These are phyloP conservation scores for Wickerhamiella azyma DNA, from an alignment of 805 yeast genomes.

Conservation along the genomic window DNA sequence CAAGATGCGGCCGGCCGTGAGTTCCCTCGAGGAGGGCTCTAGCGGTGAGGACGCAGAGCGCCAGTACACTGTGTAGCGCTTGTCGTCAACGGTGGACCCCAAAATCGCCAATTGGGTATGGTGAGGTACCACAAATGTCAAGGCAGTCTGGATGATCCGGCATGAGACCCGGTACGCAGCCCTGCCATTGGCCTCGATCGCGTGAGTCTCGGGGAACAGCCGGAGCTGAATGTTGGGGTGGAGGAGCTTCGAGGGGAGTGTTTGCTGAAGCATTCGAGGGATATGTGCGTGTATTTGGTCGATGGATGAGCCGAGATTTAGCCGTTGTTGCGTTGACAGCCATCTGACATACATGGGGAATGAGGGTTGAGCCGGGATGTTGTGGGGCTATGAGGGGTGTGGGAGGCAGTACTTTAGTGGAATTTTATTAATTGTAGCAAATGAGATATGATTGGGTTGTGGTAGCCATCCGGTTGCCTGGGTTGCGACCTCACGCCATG, in stretches of 20 bases:
- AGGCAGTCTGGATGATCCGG: conserved; percentile 21
- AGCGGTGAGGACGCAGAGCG: conserved; percentile 8
- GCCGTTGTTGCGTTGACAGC: conserved; percentile 15
- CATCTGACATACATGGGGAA: background rate
- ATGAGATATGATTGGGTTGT: too few relatives aligned
- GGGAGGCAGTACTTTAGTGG: too few relatives aligned
- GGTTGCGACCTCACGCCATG: too few relatives aligned
- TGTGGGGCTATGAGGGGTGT: too few relatives aligned
- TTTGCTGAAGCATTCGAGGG: conserved; percentile 20
- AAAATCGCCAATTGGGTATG: conserved; percentile 19
- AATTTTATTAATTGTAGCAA: too few relatives aligned
- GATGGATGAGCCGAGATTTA: conserved; percentile 22
- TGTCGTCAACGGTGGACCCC: conserved; percentile 9
- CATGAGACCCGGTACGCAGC: conserved; percentile 20
- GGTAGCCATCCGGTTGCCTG: too few relatives aligned
- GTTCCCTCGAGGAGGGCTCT: conserved; percentile 6
- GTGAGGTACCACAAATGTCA: conserved; percentile 22
- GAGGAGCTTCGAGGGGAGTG: conserved; percentile 20
- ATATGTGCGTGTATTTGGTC: conserved; percentile 17
- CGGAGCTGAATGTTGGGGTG: conserved; percentile 20
- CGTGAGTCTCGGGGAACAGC: conserved; percentile 23
- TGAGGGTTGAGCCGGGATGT: too few relatives aligned
- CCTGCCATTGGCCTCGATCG: conserved; percentile 21
- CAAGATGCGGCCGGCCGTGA: conserved; percentile 15
- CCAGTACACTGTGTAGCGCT: conserved; percentile 17